Percentiles rank a stretch among this genome's conserved stretches.
Conservation (phyloP, 129 eudicot species). For the Escallonia herrerae region DNA sequence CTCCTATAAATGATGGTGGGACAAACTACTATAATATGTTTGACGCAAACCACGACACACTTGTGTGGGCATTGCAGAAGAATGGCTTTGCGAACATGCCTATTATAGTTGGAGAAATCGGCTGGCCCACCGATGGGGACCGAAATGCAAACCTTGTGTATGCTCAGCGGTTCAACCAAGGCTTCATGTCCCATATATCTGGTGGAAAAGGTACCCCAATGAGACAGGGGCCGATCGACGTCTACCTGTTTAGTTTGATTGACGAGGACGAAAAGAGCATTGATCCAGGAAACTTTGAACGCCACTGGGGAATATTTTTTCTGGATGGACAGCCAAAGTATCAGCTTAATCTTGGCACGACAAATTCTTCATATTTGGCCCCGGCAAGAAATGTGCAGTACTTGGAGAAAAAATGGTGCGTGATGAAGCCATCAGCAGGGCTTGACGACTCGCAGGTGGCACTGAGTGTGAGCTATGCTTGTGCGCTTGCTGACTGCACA, state of each 20-base stretch:
- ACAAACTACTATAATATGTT: constrained; percentile 63
- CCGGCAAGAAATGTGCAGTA: constrained; percentile 32
- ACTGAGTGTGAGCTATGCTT: constrained; percentile 52
- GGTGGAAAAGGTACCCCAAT: constrained; percentile 71
- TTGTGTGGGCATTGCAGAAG: constrained; percentile 72
- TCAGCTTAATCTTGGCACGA: constrained; percentile 40
- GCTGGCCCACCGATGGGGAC: constrained; percentile 98
- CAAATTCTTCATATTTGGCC: constrained; percentile 25
- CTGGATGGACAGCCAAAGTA: constrained; percentile 71
- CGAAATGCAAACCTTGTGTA: constrained; percentile 41
- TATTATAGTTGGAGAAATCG: constrained; percentile 82
- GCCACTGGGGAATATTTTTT: constrained; percentile 89
- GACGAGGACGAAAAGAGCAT: constrained; percentile 83
- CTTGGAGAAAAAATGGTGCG: constrained; percentile 46
- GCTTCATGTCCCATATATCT: constrained; percentile 52
- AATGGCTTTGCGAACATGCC: constrained; percentile 60
- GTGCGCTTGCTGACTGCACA: constrained; percentile 61
- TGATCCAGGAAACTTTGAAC: constrained; percentile 84
- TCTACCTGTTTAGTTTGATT: constrained; percentile 67
- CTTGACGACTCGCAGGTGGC: constrained; percentile 30
- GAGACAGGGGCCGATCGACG: constrained; percentile 62
- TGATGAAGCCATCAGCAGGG: constrained; percentile 32
- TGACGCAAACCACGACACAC: constrained; percentile 86
- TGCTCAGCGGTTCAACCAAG: constrained; percentile 85
- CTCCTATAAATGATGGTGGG: constrained; percentile 70